Base-by-base conservation (phyloP, 2,329 filamentous ascomycete species). In the Neoarthrinium moseri region DNA sequence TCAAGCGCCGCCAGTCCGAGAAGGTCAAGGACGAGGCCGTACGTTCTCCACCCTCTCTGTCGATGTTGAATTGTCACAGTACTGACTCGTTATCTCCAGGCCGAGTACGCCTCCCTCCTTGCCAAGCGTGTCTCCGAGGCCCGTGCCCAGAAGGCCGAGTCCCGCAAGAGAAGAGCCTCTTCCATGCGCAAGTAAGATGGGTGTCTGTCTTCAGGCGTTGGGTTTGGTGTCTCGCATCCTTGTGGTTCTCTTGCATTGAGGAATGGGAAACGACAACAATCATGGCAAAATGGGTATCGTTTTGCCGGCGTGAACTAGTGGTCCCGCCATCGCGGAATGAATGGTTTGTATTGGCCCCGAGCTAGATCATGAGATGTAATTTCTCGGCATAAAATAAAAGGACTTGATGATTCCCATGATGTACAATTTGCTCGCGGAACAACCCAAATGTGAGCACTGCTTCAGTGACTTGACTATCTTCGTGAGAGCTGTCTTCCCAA, bases 21-120 rank as follows among this genome's bases (percentile, higher is more conserved):
- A 88, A 91, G 77, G 84, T 90, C 80, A 96, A 96, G 86, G 94
- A 99, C 72, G 92, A 95, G 82, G 94, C 94, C 70, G 94, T 96
- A 90, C 71, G 88, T 84, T 56, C 45, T 42, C 48, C 29, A 21
- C 35, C 26, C 3, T 17, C 11, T 24, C 13, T 15, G 22, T 15
- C 6, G 10, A 17, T 8, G 6, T 21, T 4, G 27, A 8, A 3
- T n/a, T 22, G 27, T 26, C 2, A 45, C 17, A 38, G 26, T 24
- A 3, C 12, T 26, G 13, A 4, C 17, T 33, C 6, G 30, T 41
- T 18, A 18, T 44, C n/a, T 42, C 43, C 63, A 97, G 92, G 91
- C 89, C 80, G 94, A 99, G 79, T 99, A 99, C 77, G 86, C 91
- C 64, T 85, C 92, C 77, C 76, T 97, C 73, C 84, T 99, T 56